Evolutionary conservation across 306 rosid genomes (phyloP).

Genomic region (Cucurbita ficifolia): DNA sequence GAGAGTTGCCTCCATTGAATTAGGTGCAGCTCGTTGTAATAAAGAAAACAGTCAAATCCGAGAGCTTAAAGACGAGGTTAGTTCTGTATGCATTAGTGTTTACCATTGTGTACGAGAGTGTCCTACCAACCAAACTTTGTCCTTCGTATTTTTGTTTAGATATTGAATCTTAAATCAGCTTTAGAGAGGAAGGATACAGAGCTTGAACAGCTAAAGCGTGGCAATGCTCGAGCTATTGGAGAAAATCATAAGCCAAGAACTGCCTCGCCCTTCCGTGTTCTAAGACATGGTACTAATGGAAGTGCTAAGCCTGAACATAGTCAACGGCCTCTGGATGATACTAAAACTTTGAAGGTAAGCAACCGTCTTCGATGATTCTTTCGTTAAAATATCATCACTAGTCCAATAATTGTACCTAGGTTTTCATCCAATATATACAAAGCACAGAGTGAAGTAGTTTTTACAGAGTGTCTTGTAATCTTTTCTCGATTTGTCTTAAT

Average conservation of each 20-base stretch:
- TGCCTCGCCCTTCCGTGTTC: constrained; percentile 65
- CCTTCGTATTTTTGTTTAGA: constrained; percentile 18
- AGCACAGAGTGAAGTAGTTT: too few species aligned
- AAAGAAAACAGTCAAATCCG: constrained; percentile 80
- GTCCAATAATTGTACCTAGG: too few species aligned
- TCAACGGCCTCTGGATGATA: constrained; percentile 37
- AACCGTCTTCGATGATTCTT: too few species aligned
- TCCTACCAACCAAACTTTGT: not conserved
- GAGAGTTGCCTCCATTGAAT: constrained; percentile 87
- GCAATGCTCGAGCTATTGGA: constrained; percentile 19
- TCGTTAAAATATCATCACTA: too few species aligned
- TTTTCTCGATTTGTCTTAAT: too few species aligned
- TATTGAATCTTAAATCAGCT: constrained; percentile 60
- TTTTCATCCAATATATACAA: too few species aligned
- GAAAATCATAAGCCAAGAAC: constrained; percentile 61
- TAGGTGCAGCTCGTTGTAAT: constrained; percentile 81
- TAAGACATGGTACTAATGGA: constrained; percentile 33
- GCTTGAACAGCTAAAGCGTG: constrained; percentile 50
- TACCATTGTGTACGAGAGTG: too few species aligned
- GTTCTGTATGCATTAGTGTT: not conserved
- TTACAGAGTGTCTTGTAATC: too few species aligned
- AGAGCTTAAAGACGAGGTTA: constrained; percentile 83
- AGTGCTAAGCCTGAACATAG: constrained; percentile 36
- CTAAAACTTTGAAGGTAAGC: constrained; percentile 46
- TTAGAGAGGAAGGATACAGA: constrained; percentile 76